These are phyloP conservation scores for Fusarium veterinarium DNA, from an alignment of 2,329 filamentous ascomycete species.

Conservation along the genomic window DNA sequence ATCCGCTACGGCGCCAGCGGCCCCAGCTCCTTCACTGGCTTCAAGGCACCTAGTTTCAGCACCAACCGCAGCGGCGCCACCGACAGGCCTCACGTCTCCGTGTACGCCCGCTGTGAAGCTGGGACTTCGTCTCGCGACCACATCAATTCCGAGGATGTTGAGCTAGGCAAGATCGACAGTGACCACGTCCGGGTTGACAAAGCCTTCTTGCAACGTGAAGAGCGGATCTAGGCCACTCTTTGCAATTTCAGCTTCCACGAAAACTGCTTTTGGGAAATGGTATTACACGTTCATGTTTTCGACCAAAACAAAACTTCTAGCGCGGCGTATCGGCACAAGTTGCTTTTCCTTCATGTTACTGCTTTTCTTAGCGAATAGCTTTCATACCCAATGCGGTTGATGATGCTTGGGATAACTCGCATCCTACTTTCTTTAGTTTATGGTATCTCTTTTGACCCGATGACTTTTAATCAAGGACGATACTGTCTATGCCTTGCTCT, in stretches of 20 bases:
- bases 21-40: constrained; percentile 30
- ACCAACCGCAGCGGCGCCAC: constrained; percentile 28
- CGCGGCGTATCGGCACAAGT: constrained; percentile 31
- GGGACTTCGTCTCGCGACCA: constrained; percentile 24
- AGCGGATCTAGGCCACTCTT: constrained; percentile 41
- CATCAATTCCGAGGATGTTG: constrained; percentile 47
- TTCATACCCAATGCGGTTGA: constrained; percentile 5
- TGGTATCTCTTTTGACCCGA: neutral
- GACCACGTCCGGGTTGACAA: constrained; percentile 47
- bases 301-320: constrained; percentile 23
- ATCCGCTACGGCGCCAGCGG: constrained; percentile 27
- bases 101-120: constrained; percentile 45
- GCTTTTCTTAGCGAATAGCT: constrained; percentile 4
- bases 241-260: neutral
- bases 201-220: constrained; percentile 48
- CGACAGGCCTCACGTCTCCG: constrained; percentile 28
- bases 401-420: constrained; percentile 24
- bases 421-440: constrained; percentile 11
- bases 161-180: constrained; percentile 47
- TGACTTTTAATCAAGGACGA: constrained; percentile 1
- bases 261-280: constrained; percentile 19
- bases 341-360: constrained; percentile 1
- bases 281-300: constrained; percentile 10
- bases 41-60: constrained; percentile 41
- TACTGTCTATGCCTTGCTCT: constrained; percentile 4